Base-by-base conservation (phyloP, 495 filamentous ascomycete genomes). In the Xylaria curta region DNA sequence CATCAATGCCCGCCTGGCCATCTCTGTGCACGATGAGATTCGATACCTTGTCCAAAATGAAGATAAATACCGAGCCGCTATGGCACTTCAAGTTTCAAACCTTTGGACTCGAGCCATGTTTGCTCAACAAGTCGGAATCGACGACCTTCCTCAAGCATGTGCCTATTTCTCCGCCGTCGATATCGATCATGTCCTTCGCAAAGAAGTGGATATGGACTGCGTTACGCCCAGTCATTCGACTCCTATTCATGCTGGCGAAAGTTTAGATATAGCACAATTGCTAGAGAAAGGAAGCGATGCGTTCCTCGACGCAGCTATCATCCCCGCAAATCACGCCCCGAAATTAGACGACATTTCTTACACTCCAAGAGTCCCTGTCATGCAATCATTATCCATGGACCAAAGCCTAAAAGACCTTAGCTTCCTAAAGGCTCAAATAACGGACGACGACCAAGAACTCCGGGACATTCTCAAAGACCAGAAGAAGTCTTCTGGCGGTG, bases 81-180 rank as follows among this genome's bases (percentile, higher is more conserved):
- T 98, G 89, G 97, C 96, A 17, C 84, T 99, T 67, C 96, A 99
- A 79, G 86, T 99, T 19, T 89, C 97, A 63, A 99, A 99, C 76
- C 83, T 99, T 49, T 99, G 96, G 96, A 99, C 96, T 0, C 89
- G 96, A 51, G 94, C 94, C 69, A 97, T 98, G 91, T 99, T 99
- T 78, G 91, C 92, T 3, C 92, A 99, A 80, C 95, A 98, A 81
- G 93, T 98, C 73, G 96, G 96, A 51, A 99, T 98, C 73, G 83
- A 97, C 70, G 97, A 99, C 76, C 88, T 99, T 7, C 96, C 96
- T 3, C 96, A 97, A 78, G 89, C 90, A 4, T 97, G 94, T 76
- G 96, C 96, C 26, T 99, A 93, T 81, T 99, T 99, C 83, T 97
- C 93, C 2, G 94, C 96, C 1, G 89, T 99, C 24, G 96, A 99